phyloP scores from a whole-genome alignment of 192 early-diverging fungal species.

The Diversispora epigaea region DNA sequence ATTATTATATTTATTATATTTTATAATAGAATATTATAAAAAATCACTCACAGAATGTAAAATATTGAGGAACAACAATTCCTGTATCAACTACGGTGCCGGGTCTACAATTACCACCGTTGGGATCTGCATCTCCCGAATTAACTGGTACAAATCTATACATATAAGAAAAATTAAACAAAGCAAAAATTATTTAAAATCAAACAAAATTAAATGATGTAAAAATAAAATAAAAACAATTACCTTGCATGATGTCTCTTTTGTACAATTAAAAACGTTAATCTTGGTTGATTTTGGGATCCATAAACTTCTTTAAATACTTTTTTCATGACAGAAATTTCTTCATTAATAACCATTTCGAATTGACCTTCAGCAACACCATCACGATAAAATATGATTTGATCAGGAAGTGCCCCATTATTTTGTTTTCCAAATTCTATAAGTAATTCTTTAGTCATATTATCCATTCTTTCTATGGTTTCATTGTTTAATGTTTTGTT shows the following conservation, averaged over 20 bases:
- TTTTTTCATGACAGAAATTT: slow-evolving; percentile 18
- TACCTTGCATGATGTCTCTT: slow-evolving; percentile 87
- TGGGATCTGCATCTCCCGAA: slow-evolving; percentile 47
- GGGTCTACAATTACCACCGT: slow-evolving; percentile 74
- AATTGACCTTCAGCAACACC: slow-evolving; percentile 80
- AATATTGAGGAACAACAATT: slow-evolving; percentile 63
- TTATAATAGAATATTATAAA: too few relatives aligned
- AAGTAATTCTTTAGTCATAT: slow-evolving; percentile 63
- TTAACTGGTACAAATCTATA: slow-evolving; percentile 8
- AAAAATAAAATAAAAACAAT: not conserved
- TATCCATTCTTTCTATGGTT: slow-evolving; percentile 60
- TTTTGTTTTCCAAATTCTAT: slow-evolving; percentile 52
- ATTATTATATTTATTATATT: too few relatives aligned
- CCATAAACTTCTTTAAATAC: slow-evolving; percentile 66
- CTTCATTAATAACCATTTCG: slow-evolving; percentile 6
- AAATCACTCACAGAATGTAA: slow-evolving; percentile 50
- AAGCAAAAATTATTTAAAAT: not conserved
- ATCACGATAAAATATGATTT: slow-evolving; percentile 84
- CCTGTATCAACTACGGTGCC: slow-evolving; percentile 74
- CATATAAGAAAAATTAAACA: not conserved
- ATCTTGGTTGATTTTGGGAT: slow-evolving; percentile 69
- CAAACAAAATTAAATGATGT: too few relatives aligned
- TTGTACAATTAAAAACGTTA: slow-evolving; percentile 84
- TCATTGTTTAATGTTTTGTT: slow-evolving; percentile 58
- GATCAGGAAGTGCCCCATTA: slow-evolving; percentile 65